phyloP scores from a whole-genome alignment of 441 rosid genomes.

The Arabidopsis lyrata region DNA sequence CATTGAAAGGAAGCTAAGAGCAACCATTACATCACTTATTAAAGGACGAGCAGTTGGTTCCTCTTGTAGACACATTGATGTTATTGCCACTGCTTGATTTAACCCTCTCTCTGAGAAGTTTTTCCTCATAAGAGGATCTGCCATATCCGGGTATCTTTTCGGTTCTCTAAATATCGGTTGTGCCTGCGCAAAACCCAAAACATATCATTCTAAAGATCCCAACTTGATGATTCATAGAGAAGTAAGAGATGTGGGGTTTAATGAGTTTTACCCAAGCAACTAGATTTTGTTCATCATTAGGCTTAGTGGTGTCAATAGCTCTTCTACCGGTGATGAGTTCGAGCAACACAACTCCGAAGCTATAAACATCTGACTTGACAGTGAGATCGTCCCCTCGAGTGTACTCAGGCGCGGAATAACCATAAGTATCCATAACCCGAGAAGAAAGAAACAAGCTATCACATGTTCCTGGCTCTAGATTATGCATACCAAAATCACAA shows the following conservation, averaged over 20 bases:
- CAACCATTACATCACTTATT: slow-evolving; percentile 83
- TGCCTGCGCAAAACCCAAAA: slow-evolving; percentile 55
- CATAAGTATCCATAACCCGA: slow-evolving; percentile 85
- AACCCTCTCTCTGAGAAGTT: slow-evolving; percentile 73
- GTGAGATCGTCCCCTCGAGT: slow-evolving; percentile 66
- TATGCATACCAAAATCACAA: slow-evolving; percentile 71
- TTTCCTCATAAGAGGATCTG: slow-evolving; percentile 70
- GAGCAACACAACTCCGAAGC: slow-evolving; percentile 88
- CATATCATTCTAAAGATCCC: slow-evolving; percentile 16
- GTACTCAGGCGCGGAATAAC: slow-evolving; percentile 94
- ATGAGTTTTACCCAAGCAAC: slow-evolving; percentile 79
- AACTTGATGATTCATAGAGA: not conserved
- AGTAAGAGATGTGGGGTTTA: not conserved
- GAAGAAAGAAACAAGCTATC: slow-evolving; percentile 53
- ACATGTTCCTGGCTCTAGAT: slow-evolving; percentile 57
- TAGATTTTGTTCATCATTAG: slow-evolving; percentile 81
- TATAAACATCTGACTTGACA: slow-evolving; percentile 78
- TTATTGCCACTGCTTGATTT: slow-evolving; percentile 93
- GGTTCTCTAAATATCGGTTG: slow-evolving; percentile 84
- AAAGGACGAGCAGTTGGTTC: slow-evolving; percentile 89
- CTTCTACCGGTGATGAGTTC: slow-evolving; percentile 88
- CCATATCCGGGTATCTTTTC: slow-evolving; percentile 80
- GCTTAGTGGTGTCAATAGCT: slow-evolving; percentile 81
- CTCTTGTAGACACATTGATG: slow-evolving; percentile 97
- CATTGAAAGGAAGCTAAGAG: slow-evolving; percentile 76